Percentiles rank a stretch among this genome's conserved stretches.
Evolutionary conservation across 352 stramenopile genomes (phyloP).

Genomic region (Phytophthora constricta): DNA sequence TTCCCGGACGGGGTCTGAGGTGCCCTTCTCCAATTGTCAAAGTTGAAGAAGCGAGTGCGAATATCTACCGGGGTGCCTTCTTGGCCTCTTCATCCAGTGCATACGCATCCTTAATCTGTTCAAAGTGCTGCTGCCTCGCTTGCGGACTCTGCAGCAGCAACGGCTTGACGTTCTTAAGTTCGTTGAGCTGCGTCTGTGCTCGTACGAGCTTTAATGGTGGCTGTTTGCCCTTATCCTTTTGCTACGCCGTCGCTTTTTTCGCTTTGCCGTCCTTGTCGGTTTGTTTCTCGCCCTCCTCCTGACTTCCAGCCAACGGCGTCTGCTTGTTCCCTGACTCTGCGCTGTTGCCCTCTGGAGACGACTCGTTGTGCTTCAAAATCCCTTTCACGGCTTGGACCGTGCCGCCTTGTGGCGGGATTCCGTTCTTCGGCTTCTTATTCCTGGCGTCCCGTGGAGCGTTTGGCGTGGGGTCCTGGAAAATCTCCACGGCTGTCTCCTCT

Average conservation of each 20-base stretch:
- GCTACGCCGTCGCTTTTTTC: conserved; percentile 41
- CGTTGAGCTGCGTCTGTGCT: conserved; percentile 42
- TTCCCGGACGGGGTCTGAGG: conserved; percentile 19
- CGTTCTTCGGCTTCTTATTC: conserved; percentile 15
- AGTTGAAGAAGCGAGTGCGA: conserved; percentile 21
- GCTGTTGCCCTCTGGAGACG: background rate
- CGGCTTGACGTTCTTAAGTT: conserved; percentile 42
- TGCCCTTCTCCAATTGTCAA: conserved; percentile 32
- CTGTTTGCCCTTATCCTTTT: conserved; percentile 45
- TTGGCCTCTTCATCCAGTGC: conserved; percentile 41
- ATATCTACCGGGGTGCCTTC: conserved; percentile 25
- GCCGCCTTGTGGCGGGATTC: background rate
- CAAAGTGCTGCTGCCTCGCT: conserved; percentile 47
- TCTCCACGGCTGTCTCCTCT: conserved; percentile 28
- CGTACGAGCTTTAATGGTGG: conserved; percentile 16
- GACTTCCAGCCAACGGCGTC: background rate
- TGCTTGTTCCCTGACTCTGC: conserved; percentile 2
- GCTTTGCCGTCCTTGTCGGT: conserved; percentile 13
- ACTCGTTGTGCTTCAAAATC: background rate
- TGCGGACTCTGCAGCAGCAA: conserved; percentile 20
- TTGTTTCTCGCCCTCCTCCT: conserved; percentile 8
- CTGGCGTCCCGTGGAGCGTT: conserved; percentile 8
- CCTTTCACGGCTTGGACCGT: conserved; percentile 8
- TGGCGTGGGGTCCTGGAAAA: conserved; percentile 22
- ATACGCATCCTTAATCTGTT: conserved; percentile 62